Percentiles rank a stretch among this genome's conserved stretches.
Evolutionary conservation across 139 green algal genomes (phyloP).

Genomic region (Chlamydomonas sp.): DNA sequence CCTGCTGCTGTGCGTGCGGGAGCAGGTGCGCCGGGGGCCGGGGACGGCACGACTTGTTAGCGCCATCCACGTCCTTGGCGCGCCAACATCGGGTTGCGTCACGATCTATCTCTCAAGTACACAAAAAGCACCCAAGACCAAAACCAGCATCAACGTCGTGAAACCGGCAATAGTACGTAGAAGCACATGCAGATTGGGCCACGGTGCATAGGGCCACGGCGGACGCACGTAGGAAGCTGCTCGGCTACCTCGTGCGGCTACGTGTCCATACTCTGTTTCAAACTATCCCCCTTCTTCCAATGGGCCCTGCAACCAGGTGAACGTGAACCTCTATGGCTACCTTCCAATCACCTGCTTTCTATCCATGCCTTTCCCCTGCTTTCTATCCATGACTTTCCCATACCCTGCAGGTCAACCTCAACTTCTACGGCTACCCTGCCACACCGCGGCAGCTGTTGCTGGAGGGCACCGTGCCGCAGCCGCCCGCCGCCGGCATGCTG

Average conservation of each 20-base stretch:
- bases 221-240: too few species aligned
- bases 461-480: slow-evolving; percentile 49
- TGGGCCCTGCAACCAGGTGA: too few species aligned
- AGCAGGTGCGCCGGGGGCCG: neutral
- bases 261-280: too few species aligned
- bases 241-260: too few species aligned
- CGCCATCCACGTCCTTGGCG: neutral
- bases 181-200: too few species aligned
- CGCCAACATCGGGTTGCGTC: neutral
- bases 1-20: slow-evolving; percentile 52
- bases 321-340: too few species aligned
- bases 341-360: too few species aligned
- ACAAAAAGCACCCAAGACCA: too few species aligned
- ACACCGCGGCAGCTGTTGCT: slow-evolving; percentile 69
- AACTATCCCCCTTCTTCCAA: too few species aligned
- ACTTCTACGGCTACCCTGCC: slow-evolving; percentile 71
- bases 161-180: too few species aligned
- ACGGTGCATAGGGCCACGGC: too few species aligned
- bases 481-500: slow-evolving; percentile 64
- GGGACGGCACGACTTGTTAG: neutral
- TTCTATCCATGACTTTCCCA: neutral
- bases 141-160: too few species aligned
- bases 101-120: neutral
- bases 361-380: neutral
- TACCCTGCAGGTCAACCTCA: slow-evolving; percentile 47